Conservation (phyloP, 2,329 filamentous ascomycete genomes). For the Coniochaeta sp. region DNA sequence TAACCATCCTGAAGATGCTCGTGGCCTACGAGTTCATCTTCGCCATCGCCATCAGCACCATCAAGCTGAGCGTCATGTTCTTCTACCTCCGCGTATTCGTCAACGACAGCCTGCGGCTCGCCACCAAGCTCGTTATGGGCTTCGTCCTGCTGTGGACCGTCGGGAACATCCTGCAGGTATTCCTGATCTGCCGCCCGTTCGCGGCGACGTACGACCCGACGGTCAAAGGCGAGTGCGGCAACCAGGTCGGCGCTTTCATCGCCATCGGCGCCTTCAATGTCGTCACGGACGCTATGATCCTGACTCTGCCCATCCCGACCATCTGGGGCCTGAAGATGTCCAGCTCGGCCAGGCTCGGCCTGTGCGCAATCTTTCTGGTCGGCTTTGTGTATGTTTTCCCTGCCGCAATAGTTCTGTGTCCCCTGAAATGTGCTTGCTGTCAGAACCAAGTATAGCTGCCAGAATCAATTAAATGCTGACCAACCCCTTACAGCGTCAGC, state of each 20-base stretch:
- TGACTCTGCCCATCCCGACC: slow-evolving; percentile 27
- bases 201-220: slow-evolving; percentile 13
- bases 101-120: slow-evolving; percentile 20
- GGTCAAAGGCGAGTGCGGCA: slow-evolving; percentile 19
- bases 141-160: slow-evolving; percentile 18
- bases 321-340: slow-evolving; percentile 30
- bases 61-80: slow-evolving; percentile 31
- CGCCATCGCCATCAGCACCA: slow-evolving; percentile 23
- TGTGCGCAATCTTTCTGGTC: slow-evolving; percentile 26
- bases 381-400: slow-evolving; percentile 23
- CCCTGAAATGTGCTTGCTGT: too few relatives aligned
- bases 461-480: neutral
- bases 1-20: slow-evolving; percentile 22
- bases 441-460: too few relatives aligned
- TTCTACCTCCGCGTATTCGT: slow-evolving; percentile 36
- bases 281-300: slow-evolving; percentile 28
- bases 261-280: slow-evolving; percentile 29
- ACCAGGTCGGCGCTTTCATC: slow-evolving; percentile 27
- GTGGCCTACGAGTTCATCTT: slow-evolving; percentile 30
- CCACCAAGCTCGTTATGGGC: slow-evolving; percentile 18
- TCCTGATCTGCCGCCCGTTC: slow-evolving; percentile 22
- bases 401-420: neutral
- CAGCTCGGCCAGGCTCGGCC: slow-evolving; percentile 26
- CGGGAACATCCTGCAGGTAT: slow-evolving; percentile 16
- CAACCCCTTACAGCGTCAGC: slow-evolving; percentile 20